A percentile compares a stretch with the other conserved stretches of the same genome.
Conservation (phyloP, 1,139 yeast species). For the Sugiyamaella xylanicola region DNA sequence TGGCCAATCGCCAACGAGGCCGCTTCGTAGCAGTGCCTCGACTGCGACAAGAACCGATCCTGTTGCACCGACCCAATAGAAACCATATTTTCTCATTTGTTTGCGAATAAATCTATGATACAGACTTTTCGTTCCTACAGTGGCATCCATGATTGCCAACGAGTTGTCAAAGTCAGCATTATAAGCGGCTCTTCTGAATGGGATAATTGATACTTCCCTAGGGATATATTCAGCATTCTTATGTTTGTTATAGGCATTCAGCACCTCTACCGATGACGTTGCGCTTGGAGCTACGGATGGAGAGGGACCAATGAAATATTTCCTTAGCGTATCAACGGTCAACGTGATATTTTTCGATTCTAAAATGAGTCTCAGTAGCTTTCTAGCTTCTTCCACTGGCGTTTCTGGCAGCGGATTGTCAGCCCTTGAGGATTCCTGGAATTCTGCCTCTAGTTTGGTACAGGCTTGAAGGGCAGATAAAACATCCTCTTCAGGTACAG, state of each 20-base stretch:
- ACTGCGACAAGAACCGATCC: slow-evolving; percentile 41
- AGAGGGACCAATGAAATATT: slow-evolving; percentile 31
- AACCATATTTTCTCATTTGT: slow-evolving; percentile 33
- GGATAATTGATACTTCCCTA: slow-evolving; percentile 56
- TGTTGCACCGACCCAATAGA: slow-evolving; percentile 43
- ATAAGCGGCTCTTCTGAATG: slow-evolving; percentile 61
- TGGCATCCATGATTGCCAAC: slow-evolving; percentile 58
- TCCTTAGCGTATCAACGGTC: slow-evolving; percentile 26
- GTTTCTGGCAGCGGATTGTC: slow-evolving; percentile 29
- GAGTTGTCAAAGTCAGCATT: slow-evolving; percentile 63
- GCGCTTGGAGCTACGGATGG: slow-evolving; percentile 30
- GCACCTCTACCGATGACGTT: slow-evolving; percentile 29
- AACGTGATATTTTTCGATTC: slow-evolving; percentile 25
- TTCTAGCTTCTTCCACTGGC: slow-evolving; percentile 27
- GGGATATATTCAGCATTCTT: slow-evolving; percentile 40
- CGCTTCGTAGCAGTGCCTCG: slow-evolving; percentile 39
- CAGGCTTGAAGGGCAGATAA: slow-evolving; percentile 31
- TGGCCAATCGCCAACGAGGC: slow-evolving; percentile 47
- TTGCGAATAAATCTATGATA: slow-evolving; percentile 35
- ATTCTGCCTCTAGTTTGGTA: slow-evolving; percentile 26
- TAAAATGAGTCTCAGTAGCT: slow-evolving; percentile 29
- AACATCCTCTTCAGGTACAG: slow-evolving; percentile 16
- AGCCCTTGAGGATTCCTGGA: slow-evolving; percentile 26
- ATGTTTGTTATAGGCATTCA: slow-evolving; percentile 31
- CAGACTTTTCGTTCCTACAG: slow-evolving; percentile 58